phyloP scores from a whole-genome alignment of 768 basidiomycete species.

The Lanmaoa pseudosensibilis region DNA sequence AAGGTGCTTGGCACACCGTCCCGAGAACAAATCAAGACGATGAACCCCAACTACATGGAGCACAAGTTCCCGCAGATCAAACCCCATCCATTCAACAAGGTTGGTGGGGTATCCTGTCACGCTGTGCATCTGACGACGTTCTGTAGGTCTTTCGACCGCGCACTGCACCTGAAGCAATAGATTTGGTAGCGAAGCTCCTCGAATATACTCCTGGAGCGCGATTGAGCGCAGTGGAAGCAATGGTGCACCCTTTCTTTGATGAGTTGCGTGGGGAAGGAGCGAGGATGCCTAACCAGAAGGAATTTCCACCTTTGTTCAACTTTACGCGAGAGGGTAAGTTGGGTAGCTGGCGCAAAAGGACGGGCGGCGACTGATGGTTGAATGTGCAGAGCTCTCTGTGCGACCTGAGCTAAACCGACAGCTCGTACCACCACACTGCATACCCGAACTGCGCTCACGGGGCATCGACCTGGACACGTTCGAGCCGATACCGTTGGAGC shows the following conservation, averaged over 20 bases:
- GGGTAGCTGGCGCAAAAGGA: background rate
- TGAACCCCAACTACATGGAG: slow-evolving; percentile 99
- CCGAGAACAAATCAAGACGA: slow-evolving; percentile 99
- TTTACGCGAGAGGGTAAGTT: slow-evolving; percentile 92
- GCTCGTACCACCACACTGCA: slow-evolving; percentile 88
- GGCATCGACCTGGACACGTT: slow-evolving; percentile 88
- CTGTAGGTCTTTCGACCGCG: slow-evolving; percentile 94
- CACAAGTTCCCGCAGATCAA: slow-evolving; percentile 99
- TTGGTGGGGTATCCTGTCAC: slow-evolving; percentile 28
- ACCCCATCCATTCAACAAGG: slow-evolving; percentile 98
- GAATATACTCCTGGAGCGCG: slow-evolving; percentile 98
- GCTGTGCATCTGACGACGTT: slow-evolving; percentile 15
- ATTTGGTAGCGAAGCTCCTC: slow-evolving; percentile 89
- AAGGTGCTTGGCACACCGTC: slow-evolving; percentile 99
- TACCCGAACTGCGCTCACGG: slow-evolving; percentile 83
- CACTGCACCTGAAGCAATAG: slow-evolving; percentile 94
- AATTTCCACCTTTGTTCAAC: slow-evolving; percentile 92
- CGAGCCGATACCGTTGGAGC: slow-evolving; percentile 96
- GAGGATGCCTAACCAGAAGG: slow-evolving; percentile 95
- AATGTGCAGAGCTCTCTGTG: slow-evolving; percentile 81
- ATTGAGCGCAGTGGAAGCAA: slow-evolving; percentile 84
- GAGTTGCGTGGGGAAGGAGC: slow-evolving; percentile 89
- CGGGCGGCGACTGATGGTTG: slow-evolving; percentile 6
- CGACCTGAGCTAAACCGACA: slow-evolving; percentile 91
- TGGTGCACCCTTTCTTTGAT: slow-evolving; percentile 97